Base-by-base conservation (phyloP, 2,329 filamentous ascomycete genomes). In the Fusarium duplospermum region DNA sequence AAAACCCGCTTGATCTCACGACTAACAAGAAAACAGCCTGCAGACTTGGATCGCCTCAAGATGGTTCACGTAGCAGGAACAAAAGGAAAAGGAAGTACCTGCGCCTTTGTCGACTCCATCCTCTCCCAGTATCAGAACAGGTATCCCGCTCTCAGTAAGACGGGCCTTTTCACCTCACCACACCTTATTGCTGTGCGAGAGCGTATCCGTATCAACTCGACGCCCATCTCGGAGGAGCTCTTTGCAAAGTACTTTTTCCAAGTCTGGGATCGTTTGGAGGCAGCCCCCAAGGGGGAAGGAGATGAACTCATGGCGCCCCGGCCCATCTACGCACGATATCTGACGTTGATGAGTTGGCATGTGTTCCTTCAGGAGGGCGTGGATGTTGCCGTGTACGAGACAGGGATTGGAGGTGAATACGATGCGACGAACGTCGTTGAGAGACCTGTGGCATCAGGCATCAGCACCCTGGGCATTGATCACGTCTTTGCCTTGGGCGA, bases 81-180 rank as follows among this genome's bases (percentile, higher is more conserved):
- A n/a, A 94, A 94, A 80, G 93, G 93, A 6, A 94, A 94, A 82
- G 93, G 92, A 31, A 92, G 89, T 77, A 93, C 91, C 1, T 94
- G 92, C 78, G 92, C 91, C 42, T 93, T 92, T 73, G 86, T 90
- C 66, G 87, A 90, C 70, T 89, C 89, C 9, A 90, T 94, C 70
- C 86, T 94, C 52, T 82, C 84, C 18, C 85, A 85, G 62, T 88
- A 90, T 76, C 85, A 85, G 20, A 77, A 77, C 54, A 74, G 74
- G 22, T 72, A 76, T 63, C 66, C 76, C 29, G 73, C 76, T 1
- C 86, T 86, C 31, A 79, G 71, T 62, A 89, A 86, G 74, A 86
- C 89, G 42, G 92, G 92, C 14, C 87, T 93, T 35, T 92, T 92
- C 83, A 93, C 89, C 35, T 93, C 91, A 29, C 92, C 92, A 3